These are phyloP conservation scores for Saprolegnia diclina DNA, from an alignment of 352 stramenopile genomes.

Conservation along the genomic window DNA sequence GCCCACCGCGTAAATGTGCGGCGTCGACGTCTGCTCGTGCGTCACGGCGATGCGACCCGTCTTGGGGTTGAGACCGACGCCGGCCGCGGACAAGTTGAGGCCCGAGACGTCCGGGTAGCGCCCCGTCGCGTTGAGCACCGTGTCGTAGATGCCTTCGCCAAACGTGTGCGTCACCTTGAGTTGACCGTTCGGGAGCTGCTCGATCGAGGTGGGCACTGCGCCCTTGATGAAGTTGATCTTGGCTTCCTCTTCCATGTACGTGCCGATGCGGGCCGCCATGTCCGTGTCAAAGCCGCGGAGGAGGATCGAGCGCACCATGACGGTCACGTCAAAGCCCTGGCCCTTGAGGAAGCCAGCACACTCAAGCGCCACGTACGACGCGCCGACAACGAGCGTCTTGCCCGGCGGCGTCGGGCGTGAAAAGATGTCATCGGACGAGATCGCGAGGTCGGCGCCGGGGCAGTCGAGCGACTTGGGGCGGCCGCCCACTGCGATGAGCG, in stretches of 20 bases:
- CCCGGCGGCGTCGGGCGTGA: constrained; percentile 84
- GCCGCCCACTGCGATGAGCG: constrained; percentile 94
- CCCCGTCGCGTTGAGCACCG: constrained; percentile 93
- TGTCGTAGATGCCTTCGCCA: constrained; percentile 92
- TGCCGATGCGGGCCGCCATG: constrained; percentile 90
- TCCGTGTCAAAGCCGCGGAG: constrained; percentile 97
- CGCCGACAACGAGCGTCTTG: constrained; percentile 96
- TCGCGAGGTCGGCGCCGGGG: constrained; percentile 88
- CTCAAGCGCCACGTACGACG: constrained; percentile 97
- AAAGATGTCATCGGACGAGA: constrained; percentile 88
- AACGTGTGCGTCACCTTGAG: constrained; percentile 81
- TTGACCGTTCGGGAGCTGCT: constrained; percentile 81
- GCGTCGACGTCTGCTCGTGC: constrained; percentile 91
- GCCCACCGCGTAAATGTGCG: constrained; percentile 96
- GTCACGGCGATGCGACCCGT: constrained; percentile 88
- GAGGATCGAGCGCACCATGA: constrained; percentile 96
- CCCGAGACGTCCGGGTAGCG: constrained; percentile 89
- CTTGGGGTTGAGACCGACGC: constrained; percentile 84
- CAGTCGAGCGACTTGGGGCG: constrained; percentile 86
- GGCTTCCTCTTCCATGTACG: constrained; percentile 88
- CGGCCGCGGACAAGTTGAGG: constrained; percentile 82
- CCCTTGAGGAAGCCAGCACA: constrained; percentile 96
- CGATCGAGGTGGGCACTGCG: constrained; percentile 87
- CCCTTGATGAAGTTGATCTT: constrained; percentile 90
- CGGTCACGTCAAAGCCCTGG: constrained; percentile 94